Base-by-base conservation (phyloP, 176 grass and related monocot species). In the Secale cereale region DNA sequence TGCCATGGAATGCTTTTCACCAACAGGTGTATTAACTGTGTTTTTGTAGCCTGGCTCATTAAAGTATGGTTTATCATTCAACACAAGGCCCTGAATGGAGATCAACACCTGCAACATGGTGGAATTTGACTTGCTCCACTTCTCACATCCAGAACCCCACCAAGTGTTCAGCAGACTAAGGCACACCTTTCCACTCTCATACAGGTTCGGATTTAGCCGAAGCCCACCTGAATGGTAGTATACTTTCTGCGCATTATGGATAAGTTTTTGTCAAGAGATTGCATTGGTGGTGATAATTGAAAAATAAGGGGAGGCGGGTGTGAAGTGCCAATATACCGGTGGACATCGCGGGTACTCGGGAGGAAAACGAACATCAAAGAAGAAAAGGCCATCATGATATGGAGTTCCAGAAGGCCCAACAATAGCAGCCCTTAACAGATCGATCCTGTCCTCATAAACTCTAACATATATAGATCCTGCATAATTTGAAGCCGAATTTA, bases 91-190 rank as follows among this genome's bases (percentile, higher is more conserved):
- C 80, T 95, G 93, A 36, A 95, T 90, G 62, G 93, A 95, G 69
- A 95, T 80, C 83, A 92, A 57, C 57, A 95, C 93, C 80, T 95
- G 93, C 56, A 95, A 80, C 71, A 90, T 86, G 36, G 90, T 95
- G 22, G 93, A 95, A 39, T 86, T 92, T 26, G 90, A 86, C 82
- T 91, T 91, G 65, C 78, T 82, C 93, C 93, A 95, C 69, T 50
- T 92, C 80, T 94, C 88, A 33, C 90, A 92, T 56, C 93, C 93
- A 64, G 57, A 86, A 68, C 93, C 93, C 77, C 78, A 68, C 93
- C 93, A 94, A 50, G 93, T 94, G 80, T 94, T 94, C n/a, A 94
- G 80, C 76, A 94, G 90, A 76, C 93, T 94, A 80, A 94, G 90
- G 79, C 93, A 94, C 77, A 94, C 90, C 60, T 92, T 94, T 36